Evolutionary conservation across 108 stramenopile species (phyloP), one percentile per base, ranked within the genome.

Genomic region (Schizochytrium sp.): DNA sequence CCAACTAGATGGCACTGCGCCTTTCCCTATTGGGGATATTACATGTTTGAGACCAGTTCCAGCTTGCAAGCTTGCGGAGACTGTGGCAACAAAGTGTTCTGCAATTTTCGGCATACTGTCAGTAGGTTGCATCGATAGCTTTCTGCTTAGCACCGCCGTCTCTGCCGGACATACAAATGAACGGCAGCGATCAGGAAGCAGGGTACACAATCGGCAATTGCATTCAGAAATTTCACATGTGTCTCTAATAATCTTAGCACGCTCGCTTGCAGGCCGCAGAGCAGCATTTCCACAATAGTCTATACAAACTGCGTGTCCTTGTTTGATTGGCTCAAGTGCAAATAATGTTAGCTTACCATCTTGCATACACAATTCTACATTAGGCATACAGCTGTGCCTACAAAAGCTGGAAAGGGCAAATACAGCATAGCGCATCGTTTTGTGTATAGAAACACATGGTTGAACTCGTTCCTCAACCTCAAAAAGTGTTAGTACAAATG

Each of bases 111-210:
- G 44, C 42, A 28, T 44, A 44, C 64, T 69, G 2, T 2, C 2
- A 38, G 40, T 44, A 38, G 28, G 42, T 7, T 69, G 42, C 8
- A 38, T 44, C 28, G 28, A 28, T 44, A 69, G 64, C 8, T 15
- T 44, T 12, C 0, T 44, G 64, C 64, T 38, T 12, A 69, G 64
- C 76, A 1, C 12, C 7, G 12, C 10, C 5, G 76, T 55, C 47
- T 83, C 76, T n/a, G 8, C 5, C 45, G 76, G 76, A 55, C 76
- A 83, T 53, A 83, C 53, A 42, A 83, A 83, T n/a, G 50, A 17
- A 10, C 76, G 76, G 10, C 50, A 55, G 5, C 50, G 47, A 28
- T 83, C 76, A 7, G 76, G 76, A 47, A 47, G 76, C 50, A 0
- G 10, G 50, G 76, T 83, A 53, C 76, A 83, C 1, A 49, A 38